Evolutionary conservation across 1,139 yeast genomes (phyloP).

Genomic region (Magnusiomyces magnusii): DNA sequence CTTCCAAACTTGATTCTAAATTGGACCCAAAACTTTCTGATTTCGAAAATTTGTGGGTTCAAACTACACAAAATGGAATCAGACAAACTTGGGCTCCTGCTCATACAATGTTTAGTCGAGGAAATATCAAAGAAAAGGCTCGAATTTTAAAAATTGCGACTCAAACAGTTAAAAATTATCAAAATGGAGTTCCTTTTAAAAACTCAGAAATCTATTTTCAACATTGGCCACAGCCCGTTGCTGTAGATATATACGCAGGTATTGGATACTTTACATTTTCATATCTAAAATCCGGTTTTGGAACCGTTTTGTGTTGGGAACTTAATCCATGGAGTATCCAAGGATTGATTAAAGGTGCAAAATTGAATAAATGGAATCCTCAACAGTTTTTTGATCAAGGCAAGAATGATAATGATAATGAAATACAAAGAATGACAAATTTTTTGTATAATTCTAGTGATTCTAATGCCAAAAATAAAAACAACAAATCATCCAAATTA

Average conservation of each 20-base stretch:
- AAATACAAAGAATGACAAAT: background rate
- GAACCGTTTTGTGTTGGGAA: conserved; percentile 66
- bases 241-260: conserved; percentile 73
- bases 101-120: conserved; percentile 86
- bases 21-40: too few relatives aligned
- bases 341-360: conserved; percentile 55
- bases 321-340: conserved; percentile 78
- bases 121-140: conserved; percentile 75
- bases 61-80: conserved; percentile 60
- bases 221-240: conserved; percentile 28
- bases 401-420: conserved; percentile 23
- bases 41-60: conserved; percentile 59
- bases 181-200: background rate
- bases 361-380: conserved; percentile 39
- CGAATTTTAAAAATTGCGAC: conserved; percentile 39
- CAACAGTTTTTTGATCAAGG: conserved; percentile 30
- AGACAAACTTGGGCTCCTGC: conserved; percentile 77
- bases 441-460: background rate
- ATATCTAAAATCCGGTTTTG: conserved; percentile 44
- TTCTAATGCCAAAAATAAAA: background rate
- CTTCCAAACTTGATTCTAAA: conserved; percentile 25
- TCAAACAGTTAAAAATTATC: background rate
- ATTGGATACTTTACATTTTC: conserved; percentile 79
- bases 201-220: background rate
- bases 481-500: background rate